These are phyloP conservation scores for Saccharomycopsis malanga DNA, from an alignment of 805 yeast genomes.

Conservation along the genomic window DNA sequence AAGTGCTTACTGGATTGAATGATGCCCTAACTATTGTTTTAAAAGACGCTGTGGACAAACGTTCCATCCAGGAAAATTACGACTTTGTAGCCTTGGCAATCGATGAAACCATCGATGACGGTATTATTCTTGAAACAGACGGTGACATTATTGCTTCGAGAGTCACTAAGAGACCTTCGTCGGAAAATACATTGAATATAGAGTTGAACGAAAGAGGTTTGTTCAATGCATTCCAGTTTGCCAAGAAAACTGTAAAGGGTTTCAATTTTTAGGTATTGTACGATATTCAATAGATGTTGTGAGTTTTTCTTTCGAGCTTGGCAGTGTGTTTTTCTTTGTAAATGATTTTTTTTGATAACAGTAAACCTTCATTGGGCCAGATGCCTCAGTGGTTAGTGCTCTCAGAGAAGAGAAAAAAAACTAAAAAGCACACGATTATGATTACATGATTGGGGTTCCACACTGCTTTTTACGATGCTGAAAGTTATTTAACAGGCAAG, in stretches of 20 bases:
- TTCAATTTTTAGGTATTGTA: conserved; percentile 20
- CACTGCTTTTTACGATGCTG: too few relatives aligned
- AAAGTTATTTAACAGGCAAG: too few relatives aligned
- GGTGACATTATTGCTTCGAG: conserved; percentile 80
- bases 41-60: conserved; percentile 64
- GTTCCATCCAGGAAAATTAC: conserved; percentile 70
- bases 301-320: too few relatives aligned
- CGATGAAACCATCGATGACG: conserved; percentile 92
- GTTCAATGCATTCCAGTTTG: conserved; percentile 80
- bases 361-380: background rate
- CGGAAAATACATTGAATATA: conserved; percentile 52
- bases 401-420: too few relatives aligned
- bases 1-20: conserved; percentile 66
- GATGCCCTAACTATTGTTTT: conserved; percentile 78
- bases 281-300: too few relatives aligned
- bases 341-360: background rate
- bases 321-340: background rate
- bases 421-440: too few relatives aligned
- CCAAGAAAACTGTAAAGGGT: conserved; percentile 54
- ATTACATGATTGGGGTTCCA: too few relatives aligned
- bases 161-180: conserved; percentile 80
- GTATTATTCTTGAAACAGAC: conserved; percentile 85
- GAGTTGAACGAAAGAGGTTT: conserved; percentile 72
- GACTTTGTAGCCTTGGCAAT: conserved; percentile 81
- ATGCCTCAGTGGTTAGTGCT: too few relatives aligned